phyloP scores from a whole-genome alignment of 495 filamentous ascomycete species.

The Sporormia fimetaria region DNA sequence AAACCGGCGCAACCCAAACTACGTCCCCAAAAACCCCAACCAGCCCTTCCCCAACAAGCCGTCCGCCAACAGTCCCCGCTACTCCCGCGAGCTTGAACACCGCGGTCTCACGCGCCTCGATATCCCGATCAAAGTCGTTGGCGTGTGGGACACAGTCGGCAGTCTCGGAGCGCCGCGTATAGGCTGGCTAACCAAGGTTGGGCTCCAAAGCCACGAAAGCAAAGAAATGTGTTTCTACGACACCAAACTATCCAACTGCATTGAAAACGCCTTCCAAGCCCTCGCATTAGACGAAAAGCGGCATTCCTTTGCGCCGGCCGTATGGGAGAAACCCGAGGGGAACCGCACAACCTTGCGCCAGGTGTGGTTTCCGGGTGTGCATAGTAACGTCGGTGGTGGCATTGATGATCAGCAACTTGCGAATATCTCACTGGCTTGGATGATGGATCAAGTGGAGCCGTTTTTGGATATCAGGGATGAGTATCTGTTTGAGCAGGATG shows the following conservation, averaged over 20 bases:
- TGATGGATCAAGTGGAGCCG: constrained; percentile 56
- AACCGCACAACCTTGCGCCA: constrained; percentile 46
- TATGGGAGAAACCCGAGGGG: constrained; percentile 46
- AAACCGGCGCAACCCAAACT: constrained; percentile 42
- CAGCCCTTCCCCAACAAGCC: constrained; percentile 50
- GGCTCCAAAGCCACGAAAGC: constrained; percentile 27
- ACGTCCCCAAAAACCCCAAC: constrained; percentile 45
- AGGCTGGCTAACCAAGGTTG: constrained; percentile 19
- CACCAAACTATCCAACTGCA: constrained; percentile 43
- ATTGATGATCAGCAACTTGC: constrained; percentile 49
- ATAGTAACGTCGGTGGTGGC: constrained; percentile 55
- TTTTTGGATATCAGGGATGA: constrained; percentile 48
- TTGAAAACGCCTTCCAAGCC: constrained; percentile 62
- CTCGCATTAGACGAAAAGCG: constrained; percentile 62
- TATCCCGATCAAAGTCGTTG: constrained; percentile 33
- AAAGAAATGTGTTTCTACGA: constrained; percentile 51
- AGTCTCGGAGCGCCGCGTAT: constrained; percentile 28
- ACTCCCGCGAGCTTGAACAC: constrained; percentile 31
- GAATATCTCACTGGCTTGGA: constrained; percentile 59
- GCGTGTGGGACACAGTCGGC: constrained; percentile 35
- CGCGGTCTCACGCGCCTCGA: constrained; percentile 27
- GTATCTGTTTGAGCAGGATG: constrained; percentile 41
- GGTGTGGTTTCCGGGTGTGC: constrained; percentile 63
- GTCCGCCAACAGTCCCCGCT: constrained; percentile 32
- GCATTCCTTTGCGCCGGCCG: constrained; percentile 49